A percentile compares a stretch with the other conserved stretches of the same genome.
Evolutionary conservation across 805 yeast species (phyloP).

Genomic region (Metschnikowia shivogae): DNA sequence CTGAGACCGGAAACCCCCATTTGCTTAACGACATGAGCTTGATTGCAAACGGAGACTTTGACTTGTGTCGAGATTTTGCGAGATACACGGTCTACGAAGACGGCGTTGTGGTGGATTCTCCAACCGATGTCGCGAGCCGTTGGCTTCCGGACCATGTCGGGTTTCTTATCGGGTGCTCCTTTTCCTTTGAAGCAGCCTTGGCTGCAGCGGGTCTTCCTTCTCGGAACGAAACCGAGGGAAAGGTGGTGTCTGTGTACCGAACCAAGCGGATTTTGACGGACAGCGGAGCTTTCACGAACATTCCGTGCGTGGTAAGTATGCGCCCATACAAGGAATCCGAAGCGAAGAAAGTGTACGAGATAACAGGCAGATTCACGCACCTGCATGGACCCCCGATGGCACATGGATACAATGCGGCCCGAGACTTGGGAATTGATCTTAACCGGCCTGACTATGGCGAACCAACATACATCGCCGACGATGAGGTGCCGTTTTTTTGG

Average conservation of each 20-base stretch:
- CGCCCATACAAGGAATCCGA: constrained; percentile 31
- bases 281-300: constrained; percentile 27
- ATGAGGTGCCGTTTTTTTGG: constrained; percentile 43
- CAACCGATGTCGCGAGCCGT: constrained; percentile 22
- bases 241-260: constrained; percentile 14
- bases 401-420: constrained; percentile 36
- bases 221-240: constrained; percentile 15
- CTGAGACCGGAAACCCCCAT: constrained; percentile 22
- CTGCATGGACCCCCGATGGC: constrained; percentile 43
- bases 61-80: constrained; percentile 34
- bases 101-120: constrained; percentile 24
- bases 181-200: constrained; percentile 36
- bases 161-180: constrained; percentile 41
- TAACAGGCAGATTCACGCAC: constrained; percentile 25
- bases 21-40: constrained; percentile 4
- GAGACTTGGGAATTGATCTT: constrained; percentile 33
- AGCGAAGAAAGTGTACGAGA: constrained; percentile 25
- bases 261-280: constrained; percentile 16
- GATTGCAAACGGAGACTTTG: constrained; percentile 17
- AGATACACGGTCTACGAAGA: constrained; percentile 29
- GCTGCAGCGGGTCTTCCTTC: constrained; percentile 26
- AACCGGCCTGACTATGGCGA: constrained; percentile 36
- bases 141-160: constrained; percentile 38
- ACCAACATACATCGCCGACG: constrained; percentile 23
- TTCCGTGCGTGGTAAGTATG: constrained; percentile 41